Percentiles rank a stretch among this genome's conserved stretches.
Conservation (phyloP, 2,329 filamentous ascomycete species). For the Stagonosporopsis cucurbitacearum region DNA sequence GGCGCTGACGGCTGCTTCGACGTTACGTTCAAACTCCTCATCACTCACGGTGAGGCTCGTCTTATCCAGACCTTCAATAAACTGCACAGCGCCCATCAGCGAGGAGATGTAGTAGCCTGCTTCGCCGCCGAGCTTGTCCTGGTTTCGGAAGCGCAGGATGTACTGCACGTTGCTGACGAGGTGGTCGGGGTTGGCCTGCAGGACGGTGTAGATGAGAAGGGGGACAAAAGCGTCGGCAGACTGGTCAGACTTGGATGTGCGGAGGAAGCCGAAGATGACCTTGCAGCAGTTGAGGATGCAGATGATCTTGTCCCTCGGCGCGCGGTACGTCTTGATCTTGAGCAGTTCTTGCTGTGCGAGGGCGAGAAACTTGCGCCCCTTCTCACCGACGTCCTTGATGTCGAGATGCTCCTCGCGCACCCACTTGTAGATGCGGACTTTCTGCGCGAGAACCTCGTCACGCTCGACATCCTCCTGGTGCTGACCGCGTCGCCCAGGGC, state of each 20-base stretch:
- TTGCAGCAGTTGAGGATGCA: conserved; percentile 99
- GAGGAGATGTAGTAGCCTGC: conserved; percentile 98
- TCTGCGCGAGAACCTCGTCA: conserved; percentile 94
- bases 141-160: conserved; percentile 94
- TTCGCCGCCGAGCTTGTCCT: conserved; percentile 96
- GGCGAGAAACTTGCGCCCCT: conserved; percentile 84
- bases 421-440: conserved; percentile 97
- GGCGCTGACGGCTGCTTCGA: conserved; percentile 93
- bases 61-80: conserved; percentile 94
- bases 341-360: conserved; percentile 92
- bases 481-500: conserved; percentile 87
- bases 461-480: conserved; percentile 98
- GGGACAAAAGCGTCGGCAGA: conserved; percentile 94
- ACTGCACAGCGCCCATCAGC: conserved; percentile 92
- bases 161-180: conserved; percentile 98
- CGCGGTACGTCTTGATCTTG: conserved; percentile 96
- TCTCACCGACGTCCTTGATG: conserved; percentile 82
- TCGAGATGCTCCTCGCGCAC: conserved; percentile 91
- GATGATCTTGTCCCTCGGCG: conserved; percentile 97
- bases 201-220: conserved; percentile 91
- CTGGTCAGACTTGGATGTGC: conserved; percentile 90
- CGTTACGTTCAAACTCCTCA: conserved; percentile 92
- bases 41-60: conserved; percentile 92
- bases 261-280: conserved; percentile 94
- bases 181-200: conserved; percentile 93